Percentiles rank a stretch among this genome's conserved stretches.
Evolutionary conservation across 805 yeast genomes (phyloP).

Genomic region (Barnettozyma siamensis): DNA sequence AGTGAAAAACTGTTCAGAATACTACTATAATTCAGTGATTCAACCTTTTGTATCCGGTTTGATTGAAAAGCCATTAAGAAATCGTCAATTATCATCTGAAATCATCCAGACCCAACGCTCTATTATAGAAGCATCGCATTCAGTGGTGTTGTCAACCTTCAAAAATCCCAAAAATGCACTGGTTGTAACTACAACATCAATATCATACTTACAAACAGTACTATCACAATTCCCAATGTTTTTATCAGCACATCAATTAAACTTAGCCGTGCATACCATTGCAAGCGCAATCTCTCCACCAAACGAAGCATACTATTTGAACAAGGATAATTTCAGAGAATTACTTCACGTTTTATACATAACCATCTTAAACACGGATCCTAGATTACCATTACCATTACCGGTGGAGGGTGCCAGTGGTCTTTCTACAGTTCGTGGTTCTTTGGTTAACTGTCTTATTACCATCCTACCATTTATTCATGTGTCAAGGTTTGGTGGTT

Average conservation of each 20-base stretch:
- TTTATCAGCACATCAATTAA: conserved; percentile 49
- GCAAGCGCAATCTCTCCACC: conserved; percentile 40
- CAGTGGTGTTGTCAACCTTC: conserved; percentile 42
- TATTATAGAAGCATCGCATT: conserved; percentile 58
- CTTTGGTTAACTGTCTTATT: conserved; percentile 42
- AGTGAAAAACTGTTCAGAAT: conserved; percentile 28
- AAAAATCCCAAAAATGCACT: conserved; percentile 18
- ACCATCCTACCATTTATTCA: conserved; percentile 49
- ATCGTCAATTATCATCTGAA: conserved; percentile 8
- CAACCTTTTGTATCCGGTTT: conserved; percentile 25
- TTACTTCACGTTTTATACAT: conserved; percentile 39
- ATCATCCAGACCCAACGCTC: conserved; percentile 18
- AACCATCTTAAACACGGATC: conserved; percentile 32
- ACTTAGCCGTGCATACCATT: conserved; percentile 51
- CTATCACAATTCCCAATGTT: conserved; percentile 50
- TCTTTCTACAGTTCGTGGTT: conserved; percentile 39
- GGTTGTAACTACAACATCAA: conserved; percentile 21
- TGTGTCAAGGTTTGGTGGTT: conserved; percentile 31
- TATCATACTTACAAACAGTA: conserved; percentile 41
- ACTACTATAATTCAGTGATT: conserved; percentile 30
- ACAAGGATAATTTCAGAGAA: conserved; percentile 26
- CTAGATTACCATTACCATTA: conserved; percentile 29
- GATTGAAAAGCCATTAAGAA: conserved; percentile 9
- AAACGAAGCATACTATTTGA: conserved; percentile 26
- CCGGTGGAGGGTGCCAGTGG: conserved; percentile 11